A percentile compares a stretch with the other conserved stretches of the same genome.
These are phyloP conservation scores for Penicillium paxilli DNA, from an alignment of 495 filamentous ascomycete genomes.

Conservation along the genomic window DNA sequence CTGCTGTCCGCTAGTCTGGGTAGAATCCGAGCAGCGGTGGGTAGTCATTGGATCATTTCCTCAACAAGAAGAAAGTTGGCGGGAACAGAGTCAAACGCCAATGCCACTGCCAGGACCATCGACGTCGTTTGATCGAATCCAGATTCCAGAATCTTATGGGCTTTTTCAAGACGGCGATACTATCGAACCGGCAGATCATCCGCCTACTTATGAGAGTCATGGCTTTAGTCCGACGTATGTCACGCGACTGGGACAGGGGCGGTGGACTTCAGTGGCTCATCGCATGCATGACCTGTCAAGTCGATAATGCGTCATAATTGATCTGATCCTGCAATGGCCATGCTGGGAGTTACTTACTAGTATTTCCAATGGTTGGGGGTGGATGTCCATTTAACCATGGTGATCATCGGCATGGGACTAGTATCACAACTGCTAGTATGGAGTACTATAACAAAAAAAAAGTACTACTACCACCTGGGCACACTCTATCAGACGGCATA, in stretches of 20 bases:
- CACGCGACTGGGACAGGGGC: constrained; percentile 6
- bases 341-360: too few relatives aligned
- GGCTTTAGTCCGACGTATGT: constrained; percentile 9
- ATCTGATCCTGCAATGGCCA: not conserved
- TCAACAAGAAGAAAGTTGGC: not conserved
- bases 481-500: too few relatives aligned
- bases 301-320: not conserved
- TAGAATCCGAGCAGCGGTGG: constrained; percentile 13
- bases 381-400: too few relatives aligned
- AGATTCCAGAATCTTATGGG: too few relatives aligned
- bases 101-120: not conserved
- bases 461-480: too few relatives aligned
- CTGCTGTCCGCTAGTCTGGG: constrained; percentile 8
- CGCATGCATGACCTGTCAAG: constrained; percentile 5
- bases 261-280: constrained; percentile 5
- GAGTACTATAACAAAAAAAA: too few relatives aligned
- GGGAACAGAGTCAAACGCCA: not conserved
- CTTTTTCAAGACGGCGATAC: not conserved
- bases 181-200: not conserved
- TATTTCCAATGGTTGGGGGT: too few relatives aligned
- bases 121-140: too few relatives aligned
- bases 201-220: constrained; percentile 21
- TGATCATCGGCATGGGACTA: too few relatives aligned
- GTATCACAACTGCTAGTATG: too few relatives aligned
- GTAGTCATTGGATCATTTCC: not conserved